Evolutionary conservation across 225 moss, liverwort and hornwort species (phyloP), one percentile per base, ranked within the genome.

Genomic region (Straminergon stramineum): DNA sequence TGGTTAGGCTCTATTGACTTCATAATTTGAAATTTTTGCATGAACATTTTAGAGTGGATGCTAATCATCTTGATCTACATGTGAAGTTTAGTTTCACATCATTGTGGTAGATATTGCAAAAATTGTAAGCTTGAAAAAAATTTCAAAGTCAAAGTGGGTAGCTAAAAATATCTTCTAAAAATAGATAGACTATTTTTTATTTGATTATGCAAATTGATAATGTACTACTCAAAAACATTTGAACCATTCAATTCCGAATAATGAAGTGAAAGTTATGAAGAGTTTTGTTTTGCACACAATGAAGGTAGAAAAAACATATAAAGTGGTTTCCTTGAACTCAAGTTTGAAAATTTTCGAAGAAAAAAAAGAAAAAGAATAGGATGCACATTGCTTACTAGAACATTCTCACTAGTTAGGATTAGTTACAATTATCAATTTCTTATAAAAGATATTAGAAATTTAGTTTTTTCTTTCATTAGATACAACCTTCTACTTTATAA

Each of bases 401-500:
- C 3, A 73, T 27, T 73, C 16, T 43, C 3, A 73, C 27, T 0
- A 27, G 2, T 27, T 43, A 9, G 27, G 2, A 27, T 73, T 10
- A 48, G 10, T 27, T 27, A 16, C 1, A 73, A 73, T 43, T 5
- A 27, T 22, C 16, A 27, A 27, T 43, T 27, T 73, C 3, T 43
- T 43, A 3, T 43, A 71, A 26, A 41, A 16, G 9, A 9, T 43
- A 5, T 27, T 41, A 41, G 5, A 4, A 41, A 41, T 24, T 70
- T 70, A 39, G 8, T 5, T 70, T 70, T 70, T 67, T 37, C 5
- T 8, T 74, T 45, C 16, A 73, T 73, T 10, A 1, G 7, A 0
- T 30, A 75, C 0, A 0, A 0, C 27, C 1, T 75, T 48, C 6
- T 0, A 48, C 0, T 45, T 45, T 15, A 11, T 48, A 31, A 48